Evolutionary conservation across 129 eudicot species (phyloP), one percentile per base, ranked within the genome.

Genomic region (Helichrysum umbraculigerum): DNA sequence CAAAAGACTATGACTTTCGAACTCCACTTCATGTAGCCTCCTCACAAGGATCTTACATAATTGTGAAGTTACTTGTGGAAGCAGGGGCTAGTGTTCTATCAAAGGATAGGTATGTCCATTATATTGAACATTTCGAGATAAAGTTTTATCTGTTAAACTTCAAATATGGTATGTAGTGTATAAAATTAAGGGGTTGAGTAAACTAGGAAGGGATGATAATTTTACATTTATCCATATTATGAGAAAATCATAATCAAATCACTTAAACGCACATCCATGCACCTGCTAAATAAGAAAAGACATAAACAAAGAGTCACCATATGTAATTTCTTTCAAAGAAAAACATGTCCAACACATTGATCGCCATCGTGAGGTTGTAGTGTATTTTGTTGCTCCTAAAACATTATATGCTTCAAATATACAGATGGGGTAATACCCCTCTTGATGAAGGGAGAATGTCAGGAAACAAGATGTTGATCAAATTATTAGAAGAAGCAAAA

Each of bases 351-450:
- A 42, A 3, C 51, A 42, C 51, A 42, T 0, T 15, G 15, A 11
- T 9, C 0, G 51, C 51, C 51, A 44, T 10, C 12, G 4, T 3
- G 3, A 44, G 16, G 0, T 44, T 9, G 14, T 41, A 41, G n/a
- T 33, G n/a, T 74, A 61, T 21, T 22, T 74, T 7, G 0, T 28
- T 50, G 65, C 8, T 32, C 21, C 25, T 50, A 63, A 39, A 42
- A 56, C 20, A 5, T 10, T 79, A 3, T 60, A 42, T 71, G 44
- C 19, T 62, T 79, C 35, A 30, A 66, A 39, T 66, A 35, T 87
- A 67, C 88, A 94, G 99, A 80, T 91, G 94, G 93, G 99, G 96
- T 71, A 91, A 94, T 76, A 89, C 94, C 29, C 96, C 97, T 34
- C 72, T 94, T 50, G 96, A 89, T 71, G 99, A 94, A 83, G 96